These are phyloP conservation scores for Flaveria ramosissima DNA, from an alignment of 129 eudicot genomes.

Conservation along the genomic window DNA sequence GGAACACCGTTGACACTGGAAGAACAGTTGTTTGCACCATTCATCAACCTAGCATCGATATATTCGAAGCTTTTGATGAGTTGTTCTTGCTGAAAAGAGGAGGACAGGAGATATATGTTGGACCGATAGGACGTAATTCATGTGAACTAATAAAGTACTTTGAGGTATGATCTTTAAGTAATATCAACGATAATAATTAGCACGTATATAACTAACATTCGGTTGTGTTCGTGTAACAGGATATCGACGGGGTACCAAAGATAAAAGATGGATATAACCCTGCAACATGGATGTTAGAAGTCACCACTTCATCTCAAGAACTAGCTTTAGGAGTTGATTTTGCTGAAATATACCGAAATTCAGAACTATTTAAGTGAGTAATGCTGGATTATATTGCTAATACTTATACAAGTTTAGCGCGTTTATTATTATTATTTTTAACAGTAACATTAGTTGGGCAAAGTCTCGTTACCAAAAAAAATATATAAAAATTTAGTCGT, in stretches of 20 bases:
- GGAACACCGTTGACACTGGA: constrained; percentile 59
- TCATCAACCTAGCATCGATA: constrained; percentile 59
- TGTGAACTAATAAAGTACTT: constrained; percentile 60
- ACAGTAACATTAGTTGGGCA: too few relatives aligned
- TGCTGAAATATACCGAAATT: constrained; percentile 48
- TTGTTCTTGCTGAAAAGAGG: constrained; percentile 78
- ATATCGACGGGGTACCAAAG: constrained; percentile 47
- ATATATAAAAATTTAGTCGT: too few relatives aligned
- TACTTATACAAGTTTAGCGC: neutral
- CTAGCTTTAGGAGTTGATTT: constrained; percentile 48
- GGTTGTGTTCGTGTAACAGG: constrained; percentile 18
- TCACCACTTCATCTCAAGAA: constrained; percentile 52
- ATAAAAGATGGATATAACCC: constrained; percentile 69
- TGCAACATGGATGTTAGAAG: constrained; percentile 78
- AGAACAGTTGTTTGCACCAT: constrained; percentile 66
- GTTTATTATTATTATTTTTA: too few relatives aligned
- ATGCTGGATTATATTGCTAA: neutral
- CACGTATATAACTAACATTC: neutral
- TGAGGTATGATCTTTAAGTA: constrained; percentile 41
- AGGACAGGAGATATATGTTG: constrained; percentile 69
- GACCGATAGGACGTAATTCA: constrained; percentile 73
- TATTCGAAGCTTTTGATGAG: constrained; percentile 67
- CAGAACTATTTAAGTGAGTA: constrained; percentile 50
- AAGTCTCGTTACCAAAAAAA: too few relatives aligned
- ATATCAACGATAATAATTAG: neutral